Evolutionary conservation across 192 early-diverging fungal genomes (phyloP).

Genomic region (Phlyctochytrium planicorne): DNA sequence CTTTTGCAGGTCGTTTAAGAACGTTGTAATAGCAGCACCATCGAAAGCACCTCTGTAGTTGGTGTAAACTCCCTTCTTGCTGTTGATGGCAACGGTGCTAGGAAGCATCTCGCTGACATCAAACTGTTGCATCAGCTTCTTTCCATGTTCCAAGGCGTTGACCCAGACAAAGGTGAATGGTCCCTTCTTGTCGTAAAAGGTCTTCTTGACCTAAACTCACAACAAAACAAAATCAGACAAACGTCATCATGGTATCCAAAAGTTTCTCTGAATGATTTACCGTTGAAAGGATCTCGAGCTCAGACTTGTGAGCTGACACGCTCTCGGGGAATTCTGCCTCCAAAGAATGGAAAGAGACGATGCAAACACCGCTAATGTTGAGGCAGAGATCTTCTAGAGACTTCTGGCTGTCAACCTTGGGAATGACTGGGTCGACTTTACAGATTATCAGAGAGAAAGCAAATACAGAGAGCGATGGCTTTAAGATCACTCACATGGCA

Average conservation of each 20-base stretch:
- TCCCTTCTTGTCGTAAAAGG: constrained; percentile 30
- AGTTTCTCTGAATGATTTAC: too few species aligned
- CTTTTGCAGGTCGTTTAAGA: constrained; percentile 42
- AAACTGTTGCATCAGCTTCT: constrained; percentile 44
- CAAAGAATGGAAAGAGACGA: constrained; percentile 50
- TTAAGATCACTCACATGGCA: neutral
- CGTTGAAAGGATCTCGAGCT: constrained; percentile 30
- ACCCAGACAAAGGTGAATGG: constrained; percentile 42
- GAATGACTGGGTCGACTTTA: constrained; percentile 31
- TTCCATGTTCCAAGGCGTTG: constrained; percentile 31
- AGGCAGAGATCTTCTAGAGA: constrained; percentile 52
- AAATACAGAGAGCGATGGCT: neutral
- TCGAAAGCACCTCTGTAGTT: constrained; percentile 49
- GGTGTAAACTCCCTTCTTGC: constrained; percentile 47
- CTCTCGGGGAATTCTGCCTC: constrained; percentile 43
- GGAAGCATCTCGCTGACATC: constrained; percentile 48
- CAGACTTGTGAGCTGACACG: constrained; percentile 28
- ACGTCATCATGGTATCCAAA: too few species aligned
- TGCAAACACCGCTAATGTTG: constrained; percentile 36
- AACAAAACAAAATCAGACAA: too few species aligned
- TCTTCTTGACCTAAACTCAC: constrained; percentile 29
- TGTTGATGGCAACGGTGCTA: constrained; percentile 37
- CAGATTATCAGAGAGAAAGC: neutral
- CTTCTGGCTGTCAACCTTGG: constrained; percentile 47
- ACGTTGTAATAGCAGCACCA: constrained; percentile 32